Conservation (phyloP, 2,329 filamentous ascomycete species). For the Fusarium setosum region DNA sequence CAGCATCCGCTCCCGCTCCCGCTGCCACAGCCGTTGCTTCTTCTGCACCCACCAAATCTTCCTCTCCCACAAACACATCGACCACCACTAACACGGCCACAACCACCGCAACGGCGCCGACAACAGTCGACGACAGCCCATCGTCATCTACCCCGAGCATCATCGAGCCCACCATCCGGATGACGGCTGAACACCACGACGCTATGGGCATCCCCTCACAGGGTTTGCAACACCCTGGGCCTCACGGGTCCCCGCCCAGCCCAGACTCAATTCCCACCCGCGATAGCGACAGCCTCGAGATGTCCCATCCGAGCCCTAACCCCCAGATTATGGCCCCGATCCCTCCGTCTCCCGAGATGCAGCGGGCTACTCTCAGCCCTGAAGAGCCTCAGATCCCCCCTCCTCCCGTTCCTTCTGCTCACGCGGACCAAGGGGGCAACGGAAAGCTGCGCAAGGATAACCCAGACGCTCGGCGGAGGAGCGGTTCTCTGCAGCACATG, state of each 20-base stretch:
- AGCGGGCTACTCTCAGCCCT: constrained; percentile 37
- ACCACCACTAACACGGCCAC: constrained; percentile 35
- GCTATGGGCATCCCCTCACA: constrained; percentile 25
- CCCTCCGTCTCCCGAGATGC: constrained; percentile 44
- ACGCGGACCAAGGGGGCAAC: constrained; percentile 34
- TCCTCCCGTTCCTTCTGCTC: constrained; percentile 21
- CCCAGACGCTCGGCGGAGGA: constrained; percentile 44
- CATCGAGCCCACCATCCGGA: constrained; percentile 34
- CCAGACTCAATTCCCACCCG: constrained; percentile 18
- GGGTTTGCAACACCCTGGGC: constrained; percentile 6
- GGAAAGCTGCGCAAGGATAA: constrained; percentile 49
- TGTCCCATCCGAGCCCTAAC: constrained; percentile 32
- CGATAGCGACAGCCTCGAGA: constrained; percentile 31
- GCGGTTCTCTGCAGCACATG: constrained; percentile 47
- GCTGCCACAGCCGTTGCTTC: constrained; percentile 18
- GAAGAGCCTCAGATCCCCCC: constrained; percentile 32
- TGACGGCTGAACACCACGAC: constrained; percentile 34
- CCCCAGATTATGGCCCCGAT: constrained; percentile 45
- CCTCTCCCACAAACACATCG: constrained; percentile 39
- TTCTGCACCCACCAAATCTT: constrained; percentile 39
- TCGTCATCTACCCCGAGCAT: constrained; percentile 40
- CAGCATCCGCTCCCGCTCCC: constrained; percentile 25
- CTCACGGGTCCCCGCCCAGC: constrained; percentile 28
- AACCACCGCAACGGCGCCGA: constrained; percentile 27
- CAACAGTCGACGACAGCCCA: constrained; percentile 38